Evolutionary conservation across 306 rosid genomes (phyloP).

Genomic region (Myrica gale): DNA sequence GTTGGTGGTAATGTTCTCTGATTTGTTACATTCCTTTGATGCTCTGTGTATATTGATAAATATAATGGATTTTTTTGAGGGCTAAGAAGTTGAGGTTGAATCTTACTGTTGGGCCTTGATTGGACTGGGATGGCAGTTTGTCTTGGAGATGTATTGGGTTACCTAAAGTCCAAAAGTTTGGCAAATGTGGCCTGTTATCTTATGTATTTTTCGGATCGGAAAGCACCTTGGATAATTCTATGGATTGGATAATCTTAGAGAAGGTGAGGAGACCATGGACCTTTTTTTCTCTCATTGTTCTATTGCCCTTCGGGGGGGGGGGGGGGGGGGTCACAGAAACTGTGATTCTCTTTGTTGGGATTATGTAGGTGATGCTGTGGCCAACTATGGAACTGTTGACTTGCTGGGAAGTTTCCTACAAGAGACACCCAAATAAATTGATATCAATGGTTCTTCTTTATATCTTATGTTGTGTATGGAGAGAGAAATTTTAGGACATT

Average conservation of each 20-base stretch:
- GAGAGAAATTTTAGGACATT: not conserved
- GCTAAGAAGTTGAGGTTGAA: not conserved
- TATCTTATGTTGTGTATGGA: not conserved
- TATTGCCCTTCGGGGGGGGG: too few species aligned
- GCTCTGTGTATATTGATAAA: not conserved
- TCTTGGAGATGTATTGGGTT: not conserved
- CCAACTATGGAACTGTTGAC: not conserved
- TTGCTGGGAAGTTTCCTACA: not conserved
- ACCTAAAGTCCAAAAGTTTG: not conserved
- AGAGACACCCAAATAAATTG: not conserved
- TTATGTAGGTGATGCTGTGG: not conserved
- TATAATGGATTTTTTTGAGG: not conserved
- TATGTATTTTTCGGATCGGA: not conserved
- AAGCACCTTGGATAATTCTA: not conserved
- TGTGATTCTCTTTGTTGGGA: not conserved
- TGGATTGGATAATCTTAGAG: not conserved
- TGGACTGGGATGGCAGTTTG: not conserved
- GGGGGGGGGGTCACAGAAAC: not conserved
- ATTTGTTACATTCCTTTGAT: not conserved
- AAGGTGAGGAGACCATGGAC: not conserved
- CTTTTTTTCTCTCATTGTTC: not conserved
- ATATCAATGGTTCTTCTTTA: not conserved
- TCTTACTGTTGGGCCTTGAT: not conserved
- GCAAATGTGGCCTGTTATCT: too few species aligned
- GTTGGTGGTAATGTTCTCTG: not conserved